Percentiles rank a stretch among this genome's conserved stretches.
Conservation (phyloP, 371 early-diverging fungal species). For the Lichtheimia hyalospora region DNA sequence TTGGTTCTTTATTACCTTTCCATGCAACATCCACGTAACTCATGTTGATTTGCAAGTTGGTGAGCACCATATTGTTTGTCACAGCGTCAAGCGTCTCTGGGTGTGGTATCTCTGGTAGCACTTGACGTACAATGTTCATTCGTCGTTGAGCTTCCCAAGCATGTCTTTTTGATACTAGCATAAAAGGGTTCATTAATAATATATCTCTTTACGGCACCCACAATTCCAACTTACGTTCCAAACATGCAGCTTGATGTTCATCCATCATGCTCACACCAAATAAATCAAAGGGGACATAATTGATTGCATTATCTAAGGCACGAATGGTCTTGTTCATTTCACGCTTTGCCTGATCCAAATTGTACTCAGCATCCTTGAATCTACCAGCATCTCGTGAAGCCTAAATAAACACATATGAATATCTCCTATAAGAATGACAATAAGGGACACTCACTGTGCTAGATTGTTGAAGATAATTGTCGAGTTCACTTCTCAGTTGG, state of each 20-base stretch:
- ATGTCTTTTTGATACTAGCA: constrained; percentile 7
- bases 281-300: constrained; percentile 40
- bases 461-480: constrained; percentile 29
- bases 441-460: constrained; percentile 17
- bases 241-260: constrained; percentile 28
- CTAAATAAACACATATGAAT: constrained; percentile 8
- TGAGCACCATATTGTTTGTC: constrained; percentile 31
- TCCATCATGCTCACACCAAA: constrained; percentile 40
- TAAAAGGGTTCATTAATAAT: not conserved
- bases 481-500: constrained; percentile 27
- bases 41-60: constrained; percentile 20
- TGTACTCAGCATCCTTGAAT: constrained; percentile 30
- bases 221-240: constrained; percentile 26
- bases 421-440: not conserved
- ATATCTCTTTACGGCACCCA: not conserved
- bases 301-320: constrained; percentile 23
- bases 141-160: constrained; percentile 33
- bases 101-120: constrained; percentile 44
- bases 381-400: constrained; percentile 34
- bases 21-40: constrained; percentile 36
- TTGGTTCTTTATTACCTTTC: constrained; percentile 24
- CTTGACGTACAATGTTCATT: constrained; percentile 32
- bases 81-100: constrained; percentile 39
- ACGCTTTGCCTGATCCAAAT: constrained; percentile 19
- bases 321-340: constrained; percentile 22